Conservation (phyloP, 1,284 basidiomycete species). For the Leccinum pachyderme region DNA sequence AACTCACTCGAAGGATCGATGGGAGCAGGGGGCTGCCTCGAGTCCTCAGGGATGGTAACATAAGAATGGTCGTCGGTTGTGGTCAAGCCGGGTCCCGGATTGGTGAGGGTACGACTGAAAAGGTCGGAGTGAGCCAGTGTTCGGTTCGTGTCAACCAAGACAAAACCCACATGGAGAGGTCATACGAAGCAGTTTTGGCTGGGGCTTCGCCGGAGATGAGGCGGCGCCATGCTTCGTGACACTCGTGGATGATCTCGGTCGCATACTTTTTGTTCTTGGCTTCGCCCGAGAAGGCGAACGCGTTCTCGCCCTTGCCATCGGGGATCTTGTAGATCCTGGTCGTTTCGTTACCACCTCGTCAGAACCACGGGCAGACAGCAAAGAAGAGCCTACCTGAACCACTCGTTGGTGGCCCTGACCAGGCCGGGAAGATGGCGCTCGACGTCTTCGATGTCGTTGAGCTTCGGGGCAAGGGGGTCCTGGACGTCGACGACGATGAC, state of each 20-base stretch:
- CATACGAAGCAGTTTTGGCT: conserved; percentile 68
- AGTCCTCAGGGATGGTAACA: conserved; percentile 72
- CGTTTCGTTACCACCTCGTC: background rate
- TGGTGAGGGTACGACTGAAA: conserved; percentile 64
- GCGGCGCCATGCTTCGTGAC: conserved; percentile 98
- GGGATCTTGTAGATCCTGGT: conserved; percentile 95
- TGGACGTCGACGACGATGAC: conserved; percentile 96
- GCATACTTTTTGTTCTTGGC: conserved; percentile 99
- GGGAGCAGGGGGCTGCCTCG: conserved; percentile 78
- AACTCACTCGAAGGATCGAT: conserved; percentile 84
- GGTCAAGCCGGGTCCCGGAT: conserved; percentile 71
- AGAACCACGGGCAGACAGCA: background rate
- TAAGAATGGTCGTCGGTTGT: conserved; percentile 65
- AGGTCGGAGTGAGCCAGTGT: background rate
- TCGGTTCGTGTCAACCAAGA: conserved; percentile 1
- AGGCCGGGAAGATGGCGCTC: conserved; percentile 97
- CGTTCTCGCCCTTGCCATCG: conserved; percentile 99
- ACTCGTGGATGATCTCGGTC: conserved; percentile 97
- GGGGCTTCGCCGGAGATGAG: conserved; percentile 76
- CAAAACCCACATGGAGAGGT: conserved; percentile 74
- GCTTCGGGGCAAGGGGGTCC: conserved; percentile 93
- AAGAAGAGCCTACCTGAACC: conserved; percentile 69
- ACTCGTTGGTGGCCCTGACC: conserved; percentile 95
- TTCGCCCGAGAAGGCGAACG: conserved; percentile 99
- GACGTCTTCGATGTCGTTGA: conserved; percentile 99